Evolutionary conservation across 306 rosid species (phyloP).

Genomic region (Dicorynia guianensis): DNA sequence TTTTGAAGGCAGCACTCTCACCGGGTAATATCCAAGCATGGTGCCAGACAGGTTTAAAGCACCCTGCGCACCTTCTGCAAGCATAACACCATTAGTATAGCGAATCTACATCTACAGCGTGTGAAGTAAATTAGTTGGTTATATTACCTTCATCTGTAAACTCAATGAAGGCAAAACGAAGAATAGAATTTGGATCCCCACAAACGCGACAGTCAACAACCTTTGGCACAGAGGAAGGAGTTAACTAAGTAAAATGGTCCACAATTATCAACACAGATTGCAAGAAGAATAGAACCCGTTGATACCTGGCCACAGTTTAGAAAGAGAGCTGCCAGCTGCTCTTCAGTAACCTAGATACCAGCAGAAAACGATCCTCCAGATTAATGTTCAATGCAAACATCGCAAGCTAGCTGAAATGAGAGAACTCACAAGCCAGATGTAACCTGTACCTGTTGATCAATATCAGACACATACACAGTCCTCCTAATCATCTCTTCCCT

Average conservation of each 20-base stretch:
- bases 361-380: constrained; percentile 28
- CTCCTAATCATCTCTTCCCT: constrained; percentile 89
- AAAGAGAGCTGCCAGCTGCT: constrained; percentile 96
- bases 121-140: not conserved
- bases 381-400: constrained; percentile 21
- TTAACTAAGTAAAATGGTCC: constrained; percentile 37
- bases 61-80: constrained; percentile 90
- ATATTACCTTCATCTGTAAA: constrained; percentile 94
- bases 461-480: constrained; percentile 98
- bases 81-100: constrained; percentile 43
- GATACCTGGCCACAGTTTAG: constrained; percentile 90
- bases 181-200: constrained; percentile 97
- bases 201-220: constrained; percentile 99
- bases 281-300: constrained; percentile 12
- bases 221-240: constrained; percentile 51
- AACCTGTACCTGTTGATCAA: constrained; percentile 84
- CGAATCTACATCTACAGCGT: constrained; percentile 20
- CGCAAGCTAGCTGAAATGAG: constrained; percentile 17
- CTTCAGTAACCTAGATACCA: constrained; percentile 85
- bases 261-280: constrained; percentile 1
- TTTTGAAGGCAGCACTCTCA: constrained; percentile 96
- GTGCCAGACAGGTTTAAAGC: constrained; percentile 93
- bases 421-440: constrained; percentile 23
- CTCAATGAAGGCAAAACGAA: constrained; percentile 94
- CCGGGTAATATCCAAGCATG: constrained; percentile 91